Evolutionary conservation across 345 rosid species (phyloP).

Genomic region (Acer negundo): DNA sequence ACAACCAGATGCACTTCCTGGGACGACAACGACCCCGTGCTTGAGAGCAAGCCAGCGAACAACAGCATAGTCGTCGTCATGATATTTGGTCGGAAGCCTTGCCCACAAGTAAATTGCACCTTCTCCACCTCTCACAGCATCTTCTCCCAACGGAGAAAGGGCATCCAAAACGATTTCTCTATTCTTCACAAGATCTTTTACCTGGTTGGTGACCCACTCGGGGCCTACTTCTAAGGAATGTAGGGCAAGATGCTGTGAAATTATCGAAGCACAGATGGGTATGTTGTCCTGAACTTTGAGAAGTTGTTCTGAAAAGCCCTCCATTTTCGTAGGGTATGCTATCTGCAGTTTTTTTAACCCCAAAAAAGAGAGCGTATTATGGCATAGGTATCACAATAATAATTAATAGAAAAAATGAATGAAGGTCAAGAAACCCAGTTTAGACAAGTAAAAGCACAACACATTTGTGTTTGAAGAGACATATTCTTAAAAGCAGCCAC

Average conservation of each 20-base stretch:
- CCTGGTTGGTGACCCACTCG: slow-evolving; percentile 73
- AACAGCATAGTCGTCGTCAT: slow-evolving; percentile 56
- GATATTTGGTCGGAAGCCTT: slow-evolving; percentile 59
- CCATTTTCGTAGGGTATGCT: slow-evolving; percentile 82
- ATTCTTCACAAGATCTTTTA: slow-evolving; percentile 77
- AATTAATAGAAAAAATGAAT: no score
- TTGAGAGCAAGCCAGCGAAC: slow-evolving; percentile 82
- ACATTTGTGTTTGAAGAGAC: background rate
- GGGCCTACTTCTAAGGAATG: slow-evolving; percentile 75
- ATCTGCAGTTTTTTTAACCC: slow-evolving; percentile 47
- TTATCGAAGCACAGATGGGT: slow-evolving; percentile 85
- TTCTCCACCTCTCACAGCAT: slow-evolving; percentile 84
- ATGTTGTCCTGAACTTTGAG: slow-evolving; percentile 93
- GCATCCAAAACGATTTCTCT: slow-evolving; percentile 73
- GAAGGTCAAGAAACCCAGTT: no score
- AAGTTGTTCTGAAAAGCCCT: slow-evolving; percentile 68
- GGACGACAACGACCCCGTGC: slow-evolving; percentile 85
- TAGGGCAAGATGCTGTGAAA: slow-evolving; percentile 83
- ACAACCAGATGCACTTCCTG: slow-evolving; percentile 74
- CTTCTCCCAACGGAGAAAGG: slow-evolving; percentile 77
- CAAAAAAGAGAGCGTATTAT: background rate
- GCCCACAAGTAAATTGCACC: slow-evolving; percentile 97
- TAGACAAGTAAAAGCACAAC: background rate
- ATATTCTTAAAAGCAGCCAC: background rate
- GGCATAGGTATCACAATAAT: no score